Evolutionary conservation across 2,329 filamentous ascomycete genomes (phyloP).

Genomic region (Hawksworthiomyces lignivorus): DNA sequence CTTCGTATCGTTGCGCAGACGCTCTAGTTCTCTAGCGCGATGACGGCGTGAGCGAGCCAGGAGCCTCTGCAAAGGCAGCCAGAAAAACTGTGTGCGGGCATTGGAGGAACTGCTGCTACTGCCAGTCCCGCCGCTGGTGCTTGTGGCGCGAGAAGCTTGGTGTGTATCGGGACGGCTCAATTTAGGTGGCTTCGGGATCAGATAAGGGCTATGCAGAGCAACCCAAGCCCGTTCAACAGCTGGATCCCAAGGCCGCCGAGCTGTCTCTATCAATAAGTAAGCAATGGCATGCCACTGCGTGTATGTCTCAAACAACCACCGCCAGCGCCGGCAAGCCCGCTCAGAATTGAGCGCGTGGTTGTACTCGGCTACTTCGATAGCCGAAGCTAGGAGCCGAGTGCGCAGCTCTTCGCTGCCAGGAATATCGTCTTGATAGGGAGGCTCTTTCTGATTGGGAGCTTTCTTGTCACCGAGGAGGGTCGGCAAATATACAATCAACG

Average conservation of each 20-base stretch:
- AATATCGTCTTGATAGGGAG: no score
- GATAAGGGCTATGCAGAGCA: constrained; percentile 35
- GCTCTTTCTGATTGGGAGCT: no score
- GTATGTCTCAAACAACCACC: constrained; percentile 52
- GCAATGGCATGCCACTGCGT: constrained; percentile 52
- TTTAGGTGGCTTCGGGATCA: constrained; percentile 28
- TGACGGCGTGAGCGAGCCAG: constrained; percentile 31
- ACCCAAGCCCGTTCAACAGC: constrained; percentile 40
- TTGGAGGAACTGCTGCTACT: constrained; percentile 11
- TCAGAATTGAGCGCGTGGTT: constrained; percentile 45
- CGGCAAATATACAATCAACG: constrained; percentile 69
- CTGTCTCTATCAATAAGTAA: constrained; percentile 45
- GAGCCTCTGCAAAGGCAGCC: constrained; percentile 33
- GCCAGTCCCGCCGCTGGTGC: background rate
- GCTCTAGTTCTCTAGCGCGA: constrained; percentile 27
- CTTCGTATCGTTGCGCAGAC: constrained; percentile 22
- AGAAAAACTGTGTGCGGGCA: constrained; percentile 24
- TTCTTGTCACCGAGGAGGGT: constrained; percentile 38
- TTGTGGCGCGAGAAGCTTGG: constrained; percentile 1
- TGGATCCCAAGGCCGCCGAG: constrained; percentile 36
- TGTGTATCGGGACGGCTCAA: constrained; percentile 15
- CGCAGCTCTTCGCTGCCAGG: constrained; percentile 29
- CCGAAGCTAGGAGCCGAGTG: constrained; percentile 38
- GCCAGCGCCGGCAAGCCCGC: constrained; percentile 39
- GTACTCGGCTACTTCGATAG: constrained; percentile 48